These are phyloP conservation scores for Tylopilus balloui DNA, from an alignment of 768 basidiomycete genomes.

Conservation along the genomic window DNA sequence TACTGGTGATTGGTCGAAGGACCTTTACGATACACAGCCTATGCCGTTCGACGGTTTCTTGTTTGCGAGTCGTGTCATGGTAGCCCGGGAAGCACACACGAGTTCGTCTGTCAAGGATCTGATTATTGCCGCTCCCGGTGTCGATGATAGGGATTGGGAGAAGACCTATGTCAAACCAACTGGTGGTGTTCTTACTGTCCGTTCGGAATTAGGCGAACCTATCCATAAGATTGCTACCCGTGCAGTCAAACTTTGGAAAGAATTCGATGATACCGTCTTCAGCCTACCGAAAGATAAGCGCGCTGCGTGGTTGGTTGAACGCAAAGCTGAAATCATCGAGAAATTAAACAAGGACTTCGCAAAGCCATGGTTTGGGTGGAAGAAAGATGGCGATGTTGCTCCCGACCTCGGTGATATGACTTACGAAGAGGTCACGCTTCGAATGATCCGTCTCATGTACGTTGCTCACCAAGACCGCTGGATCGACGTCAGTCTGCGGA, in stretches of 20 bases:
- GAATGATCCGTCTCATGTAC: slow-evolving; percentile 93
- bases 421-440: slow-evolving; percentile 90
- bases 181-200: slow-evolving; percentile 94
- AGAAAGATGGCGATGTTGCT: slow-evolving; percentile 84
- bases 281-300: slow-evolving; percentile 96
- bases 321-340: slow-evolving; percentile 81
- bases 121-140: slow-evolving; percentile 92
- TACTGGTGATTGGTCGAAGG: slow-evolving; percentile 90
- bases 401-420: slow-evolving; percentile 95
- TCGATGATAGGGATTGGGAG: slow-evolving; percentile 87
- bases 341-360: slow-evolving; percentile 94
- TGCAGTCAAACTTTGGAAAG: slow-evolving; percentile 96
- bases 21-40: slow-evolving; percentile 75
- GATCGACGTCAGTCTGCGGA: slow-evolving; percentile 88
- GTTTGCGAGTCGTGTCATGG: slow-evolving; percentile 96
- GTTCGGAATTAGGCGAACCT: slow-evolving; percentile 96
- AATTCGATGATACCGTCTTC: slow-evolving; percentile 97
- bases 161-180: slow-evolving; percentile 92
- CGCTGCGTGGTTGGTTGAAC: slow-evolving; percentile 78
- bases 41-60: slow-evolving; percentile 99
- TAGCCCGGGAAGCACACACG: slow-evolving; percentile 97
- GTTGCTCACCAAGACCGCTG: slow-evolving; percentile 88
- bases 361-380: slow-evolving; percentile 97
- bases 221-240: slow-evolving; percentile 99
- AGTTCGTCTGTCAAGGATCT: slow-evolving; percentile 93